Evolutionary conservation across 495 filamentous ascomycete species (phyloP).

Genomic region (Aspergillus cristatus): DNA sequence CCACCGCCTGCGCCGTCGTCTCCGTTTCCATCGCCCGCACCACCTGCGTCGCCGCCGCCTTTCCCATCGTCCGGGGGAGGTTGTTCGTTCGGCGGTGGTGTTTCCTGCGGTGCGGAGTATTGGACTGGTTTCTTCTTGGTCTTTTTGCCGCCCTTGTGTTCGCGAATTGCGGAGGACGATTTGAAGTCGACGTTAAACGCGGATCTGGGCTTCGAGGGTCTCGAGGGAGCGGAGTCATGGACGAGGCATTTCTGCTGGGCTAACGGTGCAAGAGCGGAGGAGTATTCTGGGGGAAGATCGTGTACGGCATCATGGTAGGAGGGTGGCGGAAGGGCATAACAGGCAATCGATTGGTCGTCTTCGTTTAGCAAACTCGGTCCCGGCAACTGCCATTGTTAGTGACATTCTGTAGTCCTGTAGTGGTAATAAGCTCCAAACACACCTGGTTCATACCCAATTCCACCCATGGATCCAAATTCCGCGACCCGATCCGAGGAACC

Average conservation of each 20-base stretch:
- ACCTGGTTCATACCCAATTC: no score
- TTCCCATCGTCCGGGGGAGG: slow-evolving; percentile 10
- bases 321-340: slow-evolving; percentile 27
- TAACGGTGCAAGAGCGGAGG: slow-evolving; percentile 21
- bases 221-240: slow-evolving; percentile 8
- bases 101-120: slow-evolving; percentile 7
- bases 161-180: slow-evolving; percentile 37
- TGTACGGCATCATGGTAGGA: slow-evolving; percentile 34
- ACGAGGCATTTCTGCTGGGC: slow-evolving; percentile 14
- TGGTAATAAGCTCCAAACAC: no score
- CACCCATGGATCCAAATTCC: no score
- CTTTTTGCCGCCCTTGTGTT: slow-evolving; percentile 36
- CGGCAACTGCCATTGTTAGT: no score
- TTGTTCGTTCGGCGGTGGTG: slow-evolving; percentile 6
- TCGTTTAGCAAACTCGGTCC: no score
- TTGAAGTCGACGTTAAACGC: slow-evolving; percentile 44
- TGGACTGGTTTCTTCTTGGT: slow-evolving; percentile 29
- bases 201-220: slow-evolving; percentile 24
- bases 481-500: no score
- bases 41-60: slow-evolving; percentile 23
- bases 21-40: slow-evolving; percentile 20
- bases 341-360: slow-evolving; percentile 5
- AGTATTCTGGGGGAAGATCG: slow-evolving; percentile 38
- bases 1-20: slow-evolving; percentile 18
- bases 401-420: no score